Evolutionary conservation across 495 filamentous ascomycete genomes (phyloP).

Genomic region (Neohortaea acidophila): DNA sequence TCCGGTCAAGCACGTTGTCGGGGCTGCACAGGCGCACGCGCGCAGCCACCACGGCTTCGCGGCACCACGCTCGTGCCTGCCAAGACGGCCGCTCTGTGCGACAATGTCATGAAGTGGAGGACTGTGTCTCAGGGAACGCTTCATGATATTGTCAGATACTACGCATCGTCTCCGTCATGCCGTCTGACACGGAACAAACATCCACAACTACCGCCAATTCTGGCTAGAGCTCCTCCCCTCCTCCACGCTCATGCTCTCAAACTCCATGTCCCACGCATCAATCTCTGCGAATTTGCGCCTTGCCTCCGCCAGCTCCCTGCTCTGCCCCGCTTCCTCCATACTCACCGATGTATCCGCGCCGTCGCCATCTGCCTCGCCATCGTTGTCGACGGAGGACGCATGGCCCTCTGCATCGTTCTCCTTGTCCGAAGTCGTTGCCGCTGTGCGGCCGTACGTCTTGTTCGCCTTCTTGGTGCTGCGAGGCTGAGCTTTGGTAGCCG

Average conservation of each 20-base stretch:
- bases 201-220: constrained; percentile 11
- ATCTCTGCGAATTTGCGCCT: constrained; percentile 49
- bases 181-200: too few relatives aligned
- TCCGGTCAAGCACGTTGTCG: too few relatives aligned
- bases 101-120: too few relatives aligned
- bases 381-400: constrained; percentile 37
- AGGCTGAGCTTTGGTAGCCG: too few relatives aligned
- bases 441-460: constrained; percentile 21
- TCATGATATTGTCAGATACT: too few relatives aligned
- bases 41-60: too few relatives aligned
- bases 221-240: constrained; percentile 17
- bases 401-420: constrained; percentile 27
- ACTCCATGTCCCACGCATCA: constrained; percentile 59
- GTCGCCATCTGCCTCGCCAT: constrained; percentile 11
- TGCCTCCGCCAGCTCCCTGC: constrained; percentile 27
- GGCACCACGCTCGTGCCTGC: too few relatives aligned
- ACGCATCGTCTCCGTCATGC: too few relatives aligned
- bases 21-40: too few relatives aligned
- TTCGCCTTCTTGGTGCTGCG: constrained; percentile 17
- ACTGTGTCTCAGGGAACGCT: too few relatives aligned
- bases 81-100: too few relatives aligned
- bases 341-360: constrained; percentile 11
- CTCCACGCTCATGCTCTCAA: constrained; percentile 35
- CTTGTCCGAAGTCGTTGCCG: constrained; percentile 30
- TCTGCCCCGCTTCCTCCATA: constrained; percentile 18